Conservation (phyloP, 495 filamentous ascomycete species). For the Cryomyces minteri region DNA sequence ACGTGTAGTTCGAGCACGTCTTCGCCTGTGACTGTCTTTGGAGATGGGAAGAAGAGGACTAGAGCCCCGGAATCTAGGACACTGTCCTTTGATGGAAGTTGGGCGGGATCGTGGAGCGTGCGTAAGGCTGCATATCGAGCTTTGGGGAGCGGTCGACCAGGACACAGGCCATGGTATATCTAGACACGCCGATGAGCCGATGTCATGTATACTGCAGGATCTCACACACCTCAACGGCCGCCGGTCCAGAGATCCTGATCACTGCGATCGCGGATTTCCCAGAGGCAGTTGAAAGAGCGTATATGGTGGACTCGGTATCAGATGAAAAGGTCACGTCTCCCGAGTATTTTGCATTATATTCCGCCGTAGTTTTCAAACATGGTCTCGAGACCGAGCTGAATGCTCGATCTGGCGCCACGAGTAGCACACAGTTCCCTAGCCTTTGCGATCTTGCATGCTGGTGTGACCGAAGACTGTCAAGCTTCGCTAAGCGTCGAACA, state of each 20-base stretch:
- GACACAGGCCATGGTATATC: slow-evolving; percentile 68
- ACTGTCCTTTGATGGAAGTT: slow-evolving; percentile 14
- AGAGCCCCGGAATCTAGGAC: slow-evolving; percentile 70
- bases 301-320: slow-evolving; percentile 46
- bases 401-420: too few relatives aligned
- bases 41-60: slow-evolving; percentile 72
- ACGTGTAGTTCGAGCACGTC: slow-evolving; percentile 85
- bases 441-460: too few relatives aligned
- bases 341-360: too few relatives aligned
- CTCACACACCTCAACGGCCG: slow-evolving; percentile 42
- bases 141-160: slow-evolving; percentile 38
- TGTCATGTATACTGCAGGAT: neutral
- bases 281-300: slow-evolving; percentile 74
- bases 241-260: slow-evolving; percentile 70
- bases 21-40: slow-evolving; percentile 77
- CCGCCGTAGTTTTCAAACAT: too few relatives aligned
- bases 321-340: too few relatives aligned
- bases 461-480: too few relatives aligned
- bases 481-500: too few relatives aligned
- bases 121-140: slow-evolving; percentile 63
- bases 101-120: slow-evolving; percentile 48
- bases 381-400: too few relatives aligned
- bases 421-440: too few relatives aligned
- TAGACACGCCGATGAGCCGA: slow-evolving; percentile 16
- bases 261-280: slow-evolving; percentile 86